These are phyloP conservation scores for Globisporangium iwayamae DNA, from an alignment of 352 stramenopile species.

Conservation along the genomic window DNA sequence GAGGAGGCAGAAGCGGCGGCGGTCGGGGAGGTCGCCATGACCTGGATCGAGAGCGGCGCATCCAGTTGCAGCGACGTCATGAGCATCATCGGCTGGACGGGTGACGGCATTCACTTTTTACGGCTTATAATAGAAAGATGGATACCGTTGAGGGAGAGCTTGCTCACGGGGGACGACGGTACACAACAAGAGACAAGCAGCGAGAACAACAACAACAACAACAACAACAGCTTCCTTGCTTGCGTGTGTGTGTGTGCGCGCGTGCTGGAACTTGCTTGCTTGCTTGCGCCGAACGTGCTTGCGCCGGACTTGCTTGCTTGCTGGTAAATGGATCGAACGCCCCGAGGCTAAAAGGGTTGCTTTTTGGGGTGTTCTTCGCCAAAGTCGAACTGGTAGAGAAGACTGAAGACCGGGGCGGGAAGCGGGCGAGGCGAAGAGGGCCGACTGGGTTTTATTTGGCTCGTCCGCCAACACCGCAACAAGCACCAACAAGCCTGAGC, in stretches of 20 bases:
- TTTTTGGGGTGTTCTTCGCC: conserved; percentile 20
- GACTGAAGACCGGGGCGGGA: not conserved
- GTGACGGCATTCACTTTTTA: not conserved
- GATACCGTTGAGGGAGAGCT: not conserved
- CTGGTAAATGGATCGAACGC: conserved; percentile 19
- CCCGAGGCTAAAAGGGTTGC: not conserved
- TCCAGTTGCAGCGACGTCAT: conserved; percentile 30
- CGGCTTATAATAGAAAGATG: conserved; percentile 7
- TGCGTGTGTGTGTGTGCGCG: not conserved
- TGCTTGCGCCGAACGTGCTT: conserved; percentile 2
- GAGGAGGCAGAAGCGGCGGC: conserved; percentile 2
- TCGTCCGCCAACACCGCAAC: conserved; percentile 3
- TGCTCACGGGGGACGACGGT: conserved; percentile 4
- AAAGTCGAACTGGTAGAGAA: conserved; percentile 25
- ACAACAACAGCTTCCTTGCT: not conserved
- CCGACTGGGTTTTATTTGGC: not conserved
- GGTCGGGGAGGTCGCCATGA: conserved; percentile 28
- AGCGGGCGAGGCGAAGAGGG: not conserved
- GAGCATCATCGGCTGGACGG: conserved; percentile 30
- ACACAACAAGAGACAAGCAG: conserved; percentile 12
- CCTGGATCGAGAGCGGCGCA: conserved; percentile 40
- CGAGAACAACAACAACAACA: not conserved
- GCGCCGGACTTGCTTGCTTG: not conserved
- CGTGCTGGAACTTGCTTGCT: not conserved
- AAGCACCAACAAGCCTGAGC: not conserved